These are phyloP conservation scores for Coniochaeta ligniaria DNA, from an alignment of 2,329 filamentous ascomycete genomes.

Conservation along the genomic window DNA sequence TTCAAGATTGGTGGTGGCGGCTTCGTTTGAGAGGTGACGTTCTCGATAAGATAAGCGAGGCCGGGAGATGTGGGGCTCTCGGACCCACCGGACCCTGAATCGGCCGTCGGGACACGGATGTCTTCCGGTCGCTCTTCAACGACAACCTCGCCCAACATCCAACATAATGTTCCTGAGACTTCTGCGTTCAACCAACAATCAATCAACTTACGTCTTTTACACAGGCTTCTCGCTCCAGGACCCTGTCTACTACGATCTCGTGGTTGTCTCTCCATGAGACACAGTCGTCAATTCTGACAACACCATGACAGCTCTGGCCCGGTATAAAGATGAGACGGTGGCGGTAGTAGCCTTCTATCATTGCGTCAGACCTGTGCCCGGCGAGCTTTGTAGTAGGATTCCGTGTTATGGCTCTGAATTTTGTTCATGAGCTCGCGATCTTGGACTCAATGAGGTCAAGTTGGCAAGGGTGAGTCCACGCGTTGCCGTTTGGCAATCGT, in stretches of 20 bases:
- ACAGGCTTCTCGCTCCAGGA: neutral
- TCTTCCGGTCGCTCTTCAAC: neutral
- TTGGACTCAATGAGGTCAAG: no score
- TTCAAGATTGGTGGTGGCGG: neutral
- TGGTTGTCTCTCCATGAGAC: neutral
- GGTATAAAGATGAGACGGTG: no score
- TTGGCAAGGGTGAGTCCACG: neutral
- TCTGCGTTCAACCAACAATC: neutral
- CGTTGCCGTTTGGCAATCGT: neutral
- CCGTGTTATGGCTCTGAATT: no score
- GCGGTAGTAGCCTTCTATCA: no score
- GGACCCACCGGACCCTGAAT: neutral
- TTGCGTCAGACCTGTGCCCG: no score
- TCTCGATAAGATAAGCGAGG: slow-evolving; percentile 3
- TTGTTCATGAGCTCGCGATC: no score
- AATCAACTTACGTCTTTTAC: neutral
- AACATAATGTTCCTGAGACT: neutral
- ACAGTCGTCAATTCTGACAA: no score
- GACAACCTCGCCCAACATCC: neutral
- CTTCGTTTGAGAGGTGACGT: neutral
- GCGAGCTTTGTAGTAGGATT: no score
- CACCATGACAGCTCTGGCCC: no score
- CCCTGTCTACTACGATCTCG: neutral
- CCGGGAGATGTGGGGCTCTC: neutral
- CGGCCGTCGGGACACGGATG: neutral